Conservation (phyloP, 2,329 filamentous ascomycete species). For the Macrophomina phaseolina region DNA sequence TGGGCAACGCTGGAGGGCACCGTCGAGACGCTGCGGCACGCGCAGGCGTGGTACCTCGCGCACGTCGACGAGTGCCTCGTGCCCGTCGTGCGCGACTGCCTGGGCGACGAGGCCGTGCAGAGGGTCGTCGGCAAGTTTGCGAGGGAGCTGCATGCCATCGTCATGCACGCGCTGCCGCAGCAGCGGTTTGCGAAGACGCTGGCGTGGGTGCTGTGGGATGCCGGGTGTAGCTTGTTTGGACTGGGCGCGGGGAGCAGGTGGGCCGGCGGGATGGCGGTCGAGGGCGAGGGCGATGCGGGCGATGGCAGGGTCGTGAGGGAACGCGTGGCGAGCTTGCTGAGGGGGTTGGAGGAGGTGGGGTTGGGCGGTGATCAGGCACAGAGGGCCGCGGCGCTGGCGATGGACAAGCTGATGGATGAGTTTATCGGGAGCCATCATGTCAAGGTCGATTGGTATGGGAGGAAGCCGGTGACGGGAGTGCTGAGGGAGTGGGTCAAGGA, state of each 20-base stretch:
- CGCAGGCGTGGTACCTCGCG: constrained; percentile 45
- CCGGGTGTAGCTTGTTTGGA: constrained; percentile 57
- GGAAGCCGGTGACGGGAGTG: constrained; percentile 63
- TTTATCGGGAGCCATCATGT: constrained; percentile 68
- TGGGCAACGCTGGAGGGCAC: constrained; percentile 45
- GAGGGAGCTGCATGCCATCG: constrained; percentile 67
- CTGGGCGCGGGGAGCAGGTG: constrained; percentile 32
- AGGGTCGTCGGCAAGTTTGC: constrained; percentile 55
- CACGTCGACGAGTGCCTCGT: constrained; percentile 43
- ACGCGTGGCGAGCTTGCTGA: constrained; percentile 50
- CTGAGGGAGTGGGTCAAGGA: constrained; percentile 73
- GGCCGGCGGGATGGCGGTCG: background rate
- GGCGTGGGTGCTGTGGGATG: constrained; percentile 58
- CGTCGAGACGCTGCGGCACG: constrained; percentile 42
- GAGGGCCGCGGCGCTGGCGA: constrained; percentile 72
- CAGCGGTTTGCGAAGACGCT: constrained; percentile 61
- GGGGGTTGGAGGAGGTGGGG: constrained; percentile 67
- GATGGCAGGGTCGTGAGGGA: constrained; percentile 10
- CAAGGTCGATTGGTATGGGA: constrained; percentile 62
- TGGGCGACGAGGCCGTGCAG: constrained; percentile 52
- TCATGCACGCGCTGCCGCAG: constrained; percentile 65
- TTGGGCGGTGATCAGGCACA: constrained; percentile 73
- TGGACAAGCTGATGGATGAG: constrained; percentile 68
- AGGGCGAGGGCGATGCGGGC: constrained; percentile 16
- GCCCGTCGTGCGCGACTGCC: constrained; percentile 37